Conservation (phyloP, 2,329 filamentous ascomycete genomes). For the Botrytis elliptica region DNA sequence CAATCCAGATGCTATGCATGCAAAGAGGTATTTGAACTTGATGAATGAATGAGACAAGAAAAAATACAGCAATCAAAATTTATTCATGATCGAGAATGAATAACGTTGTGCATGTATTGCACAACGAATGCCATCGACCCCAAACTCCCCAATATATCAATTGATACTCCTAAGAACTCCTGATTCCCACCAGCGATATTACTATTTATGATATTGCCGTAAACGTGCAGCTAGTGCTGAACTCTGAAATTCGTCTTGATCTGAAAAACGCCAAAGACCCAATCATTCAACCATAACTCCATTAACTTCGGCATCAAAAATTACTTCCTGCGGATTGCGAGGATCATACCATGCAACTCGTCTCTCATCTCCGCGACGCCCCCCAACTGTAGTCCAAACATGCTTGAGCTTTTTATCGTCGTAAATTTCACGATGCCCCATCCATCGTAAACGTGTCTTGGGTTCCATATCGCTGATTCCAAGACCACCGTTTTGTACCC, state of each 20-base stretch:
- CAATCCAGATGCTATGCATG: conserved; percentile 14
- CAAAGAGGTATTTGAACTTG: conserved; percentile 17
- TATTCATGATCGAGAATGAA: background rate
- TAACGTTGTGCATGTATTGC: conserved; percentile 8
- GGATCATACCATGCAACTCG: conserved; percentile 41
- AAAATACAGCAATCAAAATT: conserved; percentile 4
- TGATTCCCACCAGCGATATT: background rate
- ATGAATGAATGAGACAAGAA: conserved; percentile 11
- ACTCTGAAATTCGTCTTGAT: background rate
- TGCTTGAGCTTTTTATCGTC: conserved; percentile 57
- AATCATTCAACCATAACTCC: conserved; percentile 21
- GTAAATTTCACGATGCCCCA: conserved; percentile 55
- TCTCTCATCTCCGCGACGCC: conserved; percentile 55
- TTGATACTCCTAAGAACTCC: conserved; percentile 8
- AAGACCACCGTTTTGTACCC: conserved; percentile 67
- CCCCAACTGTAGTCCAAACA: conserved; percentile 68
- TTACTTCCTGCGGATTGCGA: conserved; percentile 33
- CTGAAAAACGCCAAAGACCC: conserved; percentile 1
- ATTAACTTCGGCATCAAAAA: conserved; percentile 35
- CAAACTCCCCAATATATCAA: background rate
- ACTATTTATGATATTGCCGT: conserved; percentile 3
- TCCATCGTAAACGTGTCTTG: conserved; percentile 55
- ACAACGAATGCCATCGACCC: background rate
- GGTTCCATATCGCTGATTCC: conserved; percentile 62
- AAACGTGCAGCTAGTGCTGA: background rate